A percentile compares a stretch with the other conserved stretches of the same genome.
phyloP scores from a whole-genome alignment of 768 basidiomycete species.

The Cyclocybe cylindracea region DNA sequence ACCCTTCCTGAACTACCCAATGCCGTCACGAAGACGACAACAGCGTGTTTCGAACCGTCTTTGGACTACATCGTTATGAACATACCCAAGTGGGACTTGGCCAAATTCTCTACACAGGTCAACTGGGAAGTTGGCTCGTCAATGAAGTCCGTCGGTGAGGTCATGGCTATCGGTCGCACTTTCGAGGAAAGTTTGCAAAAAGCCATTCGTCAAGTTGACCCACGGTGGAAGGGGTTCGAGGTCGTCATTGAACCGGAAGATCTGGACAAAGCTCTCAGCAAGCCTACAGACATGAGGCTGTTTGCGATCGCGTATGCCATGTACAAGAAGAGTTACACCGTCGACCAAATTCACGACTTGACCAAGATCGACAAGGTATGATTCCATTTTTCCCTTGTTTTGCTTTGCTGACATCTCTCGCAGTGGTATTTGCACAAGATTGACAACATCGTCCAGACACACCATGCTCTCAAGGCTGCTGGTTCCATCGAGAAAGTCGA shows the following conservation, averaged over 20 bases:
- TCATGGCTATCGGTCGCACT: slow-evolving; percentile 99
- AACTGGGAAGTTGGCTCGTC: slow-evolving; percentile 94
- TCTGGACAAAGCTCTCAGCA: slow-evolving; percentile 73
- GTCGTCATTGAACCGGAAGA: slow-evolving; percentile 90
- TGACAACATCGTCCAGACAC: slow-evolving; percentile 95
- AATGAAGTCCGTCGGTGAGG: slow-evolving; percentile 99
- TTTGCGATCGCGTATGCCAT: slow-evolving; percentile 98
- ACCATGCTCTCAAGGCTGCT: slow-evolving; percentile 69
- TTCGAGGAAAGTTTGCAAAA: slow-evolving; percentile 99
- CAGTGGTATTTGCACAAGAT: slow-evolving; percentile 99
- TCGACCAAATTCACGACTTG: slow-evolving; percentile 87
- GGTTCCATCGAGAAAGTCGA: slow-evolving; percentile 70
- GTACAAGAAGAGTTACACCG: slow-evolving; percentile 89
- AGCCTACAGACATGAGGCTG: slow-evolving; percentile 93
- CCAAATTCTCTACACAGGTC: slow-evolving; percentile 94
- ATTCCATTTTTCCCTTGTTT: background rate
- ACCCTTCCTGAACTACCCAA: slow-evolving; percentile 98
- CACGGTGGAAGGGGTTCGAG: slow-evolving; percentile 95
- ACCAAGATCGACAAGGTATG: slow-evolving; percentile 97
- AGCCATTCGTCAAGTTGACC: slow-evolving; percentile 96
- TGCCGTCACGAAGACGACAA: slow-evolving; percentile 98
- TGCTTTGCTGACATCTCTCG: slow-evolving; percentile 1
- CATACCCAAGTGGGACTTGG: slow-evolving; percentile 99
- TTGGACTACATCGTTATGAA: slow-evolving; percentile 99
- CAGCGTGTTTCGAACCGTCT: slow-evolving; percentile 98